Conservation (phyloP, 345 rosid genomes). For the Garcia nutans region DNA sequence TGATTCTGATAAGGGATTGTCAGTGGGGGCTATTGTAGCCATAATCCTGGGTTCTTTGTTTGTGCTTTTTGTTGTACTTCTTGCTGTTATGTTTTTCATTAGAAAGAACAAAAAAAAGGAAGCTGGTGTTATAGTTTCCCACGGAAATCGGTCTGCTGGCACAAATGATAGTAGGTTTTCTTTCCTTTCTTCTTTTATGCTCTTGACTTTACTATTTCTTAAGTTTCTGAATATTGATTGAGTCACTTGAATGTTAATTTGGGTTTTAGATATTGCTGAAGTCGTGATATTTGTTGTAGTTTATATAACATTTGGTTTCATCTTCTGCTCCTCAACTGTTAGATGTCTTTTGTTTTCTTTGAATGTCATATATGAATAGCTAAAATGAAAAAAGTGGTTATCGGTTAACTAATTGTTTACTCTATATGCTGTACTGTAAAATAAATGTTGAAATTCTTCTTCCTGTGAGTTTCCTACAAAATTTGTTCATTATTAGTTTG, state of each 20-base stretch:
- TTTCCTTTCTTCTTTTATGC: constrained; percentile 3
- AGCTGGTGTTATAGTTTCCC: constrained; percentile 44
- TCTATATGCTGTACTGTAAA: not conserved
- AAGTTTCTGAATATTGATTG: not conserved
- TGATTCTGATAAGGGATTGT: constrained; percentile 47
- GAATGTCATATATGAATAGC: not conserved
- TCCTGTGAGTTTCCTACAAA: not conserved
- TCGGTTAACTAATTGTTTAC: not conserved
- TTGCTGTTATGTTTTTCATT: constrained; percentile 50
- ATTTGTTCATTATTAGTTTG: not conserved
- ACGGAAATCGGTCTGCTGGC: constrained; percentile 47
- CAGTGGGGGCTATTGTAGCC: constrained; percentile 64
- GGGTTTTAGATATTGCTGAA: not conserved
- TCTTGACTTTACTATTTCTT: not conserved
- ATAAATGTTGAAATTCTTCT: not conserved
- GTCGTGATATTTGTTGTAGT: not conserved
- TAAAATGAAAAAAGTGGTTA: not conserved
- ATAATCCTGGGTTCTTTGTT: constrained; percentile 62
- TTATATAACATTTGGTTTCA: not conserved
- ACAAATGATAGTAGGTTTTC: constrained; percentile 39
- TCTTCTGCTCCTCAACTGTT: not conserved
- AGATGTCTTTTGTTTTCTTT: not conserved
- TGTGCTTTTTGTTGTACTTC: constrained; percentile 45
- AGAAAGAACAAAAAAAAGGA: constrained; percentile 48
- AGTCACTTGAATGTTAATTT: not conserved